Evolutionary conservation across 2,329 filamentous ascomycete species (phyloP).

Genomic region (Orbilia blumenaviensis): DNA sequence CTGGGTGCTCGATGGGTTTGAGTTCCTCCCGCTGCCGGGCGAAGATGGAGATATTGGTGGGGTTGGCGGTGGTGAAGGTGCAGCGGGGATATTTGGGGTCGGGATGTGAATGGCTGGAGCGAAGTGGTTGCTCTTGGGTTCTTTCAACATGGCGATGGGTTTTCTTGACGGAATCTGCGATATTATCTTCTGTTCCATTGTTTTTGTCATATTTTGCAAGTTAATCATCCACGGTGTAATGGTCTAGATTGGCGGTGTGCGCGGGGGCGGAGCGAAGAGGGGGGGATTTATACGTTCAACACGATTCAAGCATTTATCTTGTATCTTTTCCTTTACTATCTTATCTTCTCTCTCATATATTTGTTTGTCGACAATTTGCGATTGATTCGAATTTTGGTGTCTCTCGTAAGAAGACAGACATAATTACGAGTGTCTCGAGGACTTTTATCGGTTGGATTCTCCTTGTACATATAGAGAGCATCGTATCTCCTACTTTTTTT

Average conservation of each 20-base stretch:
- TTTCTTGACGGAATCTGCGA: neutral
- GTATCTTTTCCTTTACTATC: neutral
- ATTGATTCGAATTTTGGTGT: neutral
- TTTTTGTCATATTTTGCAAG: neutral
- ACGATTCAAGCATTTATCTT: conserved; percentile 11
- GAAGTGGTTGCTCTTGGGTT: neutral
- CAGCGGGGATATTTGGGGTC: conserved; percentile 38
- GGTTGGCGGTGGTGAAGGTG: neutral
- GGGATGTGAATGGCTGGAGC: conserved; percentile 9
- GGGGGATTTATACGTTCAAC: neutral
- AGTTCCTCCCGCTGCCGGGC: conserved; percentile 41
- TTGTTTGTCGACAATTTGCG: neutral
- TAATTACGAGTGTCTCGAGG: neutral
- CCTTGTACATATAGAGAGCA: neutral
- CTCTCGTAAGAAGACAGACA: neutral
- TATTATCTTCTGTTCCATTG: neutral
- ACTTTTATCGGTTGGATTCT: neutral
- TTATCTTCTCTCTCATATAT: neutral
- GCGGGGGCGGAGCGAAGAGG: neutral
- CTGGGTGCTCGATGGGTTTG: conserved; percentile 49
- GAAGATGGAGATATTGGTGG: conserved; percentile 37
- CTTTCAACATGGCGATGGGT: neutral
- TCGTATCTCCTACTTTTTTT: neutral
- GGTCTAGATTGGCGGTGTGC: conserved; percentile 7
- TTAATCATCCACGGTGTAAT: neutral